Evolutionary conservation across 768 basidiomycete genomes (phyloP).

Genomic region (Antrodiella citrinella): DNA sequence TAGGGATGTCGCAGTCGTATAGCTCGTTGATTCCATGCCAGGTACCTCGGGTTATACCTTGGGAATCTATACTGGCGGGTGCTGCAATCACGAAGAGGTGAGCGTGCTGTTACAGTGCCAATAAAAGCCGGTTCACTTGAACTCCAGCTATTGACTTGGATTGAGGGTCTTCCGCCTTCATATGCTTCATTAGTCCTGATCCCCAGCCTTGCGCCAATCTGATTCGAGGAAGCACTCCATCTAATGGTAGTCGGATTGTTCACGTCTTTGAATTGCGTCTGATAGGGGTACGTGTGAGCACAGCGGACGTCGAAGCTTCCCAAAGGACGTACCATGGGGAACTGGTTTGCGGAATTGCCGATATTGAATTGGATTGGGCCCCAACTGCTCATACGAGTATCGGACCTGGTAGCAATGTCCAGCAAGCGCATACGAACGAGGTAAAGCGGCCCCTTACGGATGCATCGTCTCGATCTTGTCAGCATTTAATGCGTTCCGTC

Average conservation of each 20-base stretch:
- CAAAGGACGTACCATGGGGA: slow-evolving; percentile 30
- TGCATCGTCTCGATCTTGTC: slow-evolving; percentile 44
- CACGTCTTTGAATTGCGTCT: slow-evolving; percentile 39
- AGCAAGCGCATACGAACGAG: neutral
- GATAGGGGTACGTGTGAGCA: neutral
- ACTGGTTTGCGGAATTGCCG: slow-evolving; percentile 30
- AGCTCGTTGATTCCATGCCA: slow-evolving; percentile 41
- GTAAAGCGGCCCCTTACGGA: slow-evolving; percentile 25
- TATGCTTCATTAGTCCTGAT: slow-evolving; percentile 40
- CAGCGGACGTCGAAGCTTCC: neutral
- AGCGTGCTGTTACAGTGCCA: no score
- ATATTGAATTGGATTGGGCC: slow-evolving; percentile 39
- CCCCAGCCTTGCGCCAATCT: slow-evolving; percentile 37
- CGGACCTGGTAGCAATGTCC: slow-evolving; percentile 18
- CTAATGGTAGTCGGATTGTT: slow-evolving; percentile 37
- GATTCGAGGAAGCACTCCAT: slow-evolving; percentile 34
- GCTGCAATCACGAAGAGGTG: slow-evolving; percentile 24
- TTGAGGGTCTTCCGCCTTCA: slow-evolving; percentile 38
- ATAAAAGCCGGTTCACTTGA: slow-evolving; percentile 32
- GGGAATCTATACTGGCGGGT: slow-evolving; percentile 32
- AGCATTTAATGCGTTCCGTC: slow-evolving; percentile 43
- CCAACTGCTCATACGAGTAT: slow-evolving; percentile 39
- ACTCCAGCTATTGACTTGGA: slow-evolving; percentile 37
- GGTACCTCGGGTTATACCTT: slow-evolving; percentile 44
- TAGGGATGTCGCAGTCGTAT: slow-evolving; percentile 36